Conservation (phyloP, 2,329 filamentous ascomycete species). For the Colletotrichum salicis region DNA sequence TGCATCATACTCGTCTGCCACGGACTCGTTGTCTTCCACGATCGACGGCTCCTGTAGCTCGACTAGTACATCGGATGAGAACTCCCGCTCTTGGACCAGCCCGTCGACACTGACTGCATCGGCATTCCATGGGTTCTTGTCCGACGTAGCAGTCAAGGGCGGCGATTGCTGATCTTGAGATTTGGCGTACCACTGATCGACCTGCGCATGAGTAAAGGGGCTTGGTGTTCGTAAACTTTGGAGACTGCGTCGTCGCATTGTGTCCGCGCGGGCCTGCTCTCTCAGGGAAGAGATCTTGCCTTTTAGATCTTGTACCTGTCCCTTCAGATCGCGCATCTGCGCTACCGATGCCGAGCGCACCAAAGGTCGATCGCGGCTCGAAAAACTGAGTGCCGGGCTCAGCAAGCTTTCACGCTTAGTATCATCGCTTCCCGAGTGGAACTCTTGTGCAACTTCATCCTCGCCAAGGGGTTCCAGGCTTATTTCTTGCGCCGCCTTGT, state of each 20-base stretch:
- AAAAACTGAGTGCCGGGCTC: slow-evolving; percentile 56
- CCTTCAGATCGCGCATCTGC: slow-evolving; percentile 78
- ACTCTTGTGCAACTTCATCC: slow-evolving; percentile 52
- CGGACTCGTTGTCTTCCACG: slow-evolving; percentile 41
- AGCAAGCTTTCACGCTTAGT: slow-evolving; percentile 50
- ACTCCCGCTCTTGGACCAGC: slow-evolving; percentile 36
- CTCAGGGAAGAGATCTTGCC: slow-evolving; percentile 85
- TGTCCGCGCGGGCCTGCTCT: slow-evolving; percentile 82
- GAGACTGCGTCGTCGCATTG: slow-evolving; percentile 78
- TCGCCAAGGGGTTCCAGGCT: slow-evolving; percentile 66
- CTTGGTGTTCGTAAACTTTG: slow-evolving; percentile 80
- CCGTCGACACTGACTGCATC: slow-evolving; percentile 43
- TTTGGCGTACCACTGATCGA: slow-evolving; percentile 63
- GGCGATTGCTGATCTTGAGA: slow-evolving; percentile 40
- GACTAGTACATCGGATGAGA: slow-evolving; percentile 14
- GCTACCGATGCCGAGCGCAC: slow-evolving; percentile 77
- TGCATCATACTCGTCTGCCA: slow-evolving; percentile 42
- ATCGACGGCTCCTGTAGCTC: slow-evolving; percentile 21
- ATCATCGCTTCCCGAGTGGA: slow-evolving; percentile 45
- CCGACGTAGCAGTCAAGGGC: slow-evolving; percentile 33
- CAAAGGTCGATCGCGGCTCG: slow-evolving; percentile 58
- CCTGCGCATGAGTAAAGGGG: slow-evolving; percentile 77
- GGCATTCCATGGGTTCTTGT: slow-evolving; percentile 44
- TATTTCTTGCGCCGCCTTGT: slow-evolving; percentile 55
- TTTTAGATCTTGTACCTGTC: slow-evolving; percentile 87